A percentile compares a stretch with the other conserved stretches of the same genome.
These are phyloP conservation scores for Zygosaccharomyces sapae DNA, from an alignment of 1,139 yeast species.

Conservation along the genomic window DNA sequence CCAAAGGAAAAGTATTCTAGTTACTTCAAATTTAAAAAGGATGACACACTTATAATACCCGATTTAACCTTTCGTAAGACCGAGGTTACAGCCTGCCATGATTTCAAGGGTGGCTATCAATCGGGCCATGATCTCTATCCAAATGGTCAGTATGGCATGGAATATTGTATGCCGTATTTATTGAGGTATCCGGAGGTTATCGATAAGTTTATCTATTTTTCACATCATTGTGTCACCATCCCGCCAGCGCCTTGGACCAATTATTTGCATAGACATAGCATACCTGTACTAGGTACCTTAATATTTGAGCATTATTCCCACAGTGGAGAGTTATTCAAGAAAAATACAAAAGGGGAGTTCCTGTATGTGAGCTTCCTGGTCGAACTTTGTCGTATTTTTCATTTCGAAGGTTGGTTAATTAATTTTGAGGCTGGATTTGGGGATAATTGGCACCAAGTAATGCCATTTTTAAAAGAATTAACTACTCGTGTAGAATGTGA, in stretches of 20 bases:
- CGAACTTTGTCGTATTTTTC: slow-evolving; percentile 30
- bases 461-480: slow-evolving; percentile 34
- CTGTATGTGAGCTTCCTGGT: slow-evolving; percentile 31
- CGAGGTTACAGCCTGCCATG: slow-evolving; percentile 38
- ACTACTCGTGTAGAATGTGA: slow-evolving; percentile 29
- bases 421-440: slow-evolving; percentile 38
- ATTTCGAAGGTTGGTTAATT: slow-evolving; percentile 41
- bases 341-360: slow-evolving; percentile 27
- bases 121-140: slow-evolving; percentile 36
- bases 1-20: slow-evolving; percentile 8
- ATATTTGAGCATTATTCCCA: slow-evolving; percentile 37
- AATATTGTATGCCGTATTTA: slow-evolving; percentile 35
- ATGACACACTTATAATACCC: neutral
- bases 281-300: slow-evolving; percentile 39
- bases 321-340: slow-evolving; percentile 31
- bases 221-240: slow-evolving; percentile 38
- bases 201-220: slow-evolving; percentile 40
- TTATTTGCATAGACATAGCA: slow-evolving; percentile 37
- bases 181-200: slow-evolving; percentile 39
- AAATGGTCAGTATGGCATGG: slow-evolving; percentile 39
- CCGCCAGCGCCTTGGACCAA: slow-evolving; percentile 42
- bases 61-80: slow-evolving; percentile 1
- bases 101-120: slow-evolving; percentile 39
- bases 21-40: slow-evolving; percentile 2
- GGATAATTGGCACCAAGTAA: slow-evolving; percentile 19